Percentiles rank a stretch among this genome's conserved stretches.
phyloP scores from a whole-genome alignment of 2,329 filamentous ascomycete genomes.

The Penicillium concentricum region DNA sequence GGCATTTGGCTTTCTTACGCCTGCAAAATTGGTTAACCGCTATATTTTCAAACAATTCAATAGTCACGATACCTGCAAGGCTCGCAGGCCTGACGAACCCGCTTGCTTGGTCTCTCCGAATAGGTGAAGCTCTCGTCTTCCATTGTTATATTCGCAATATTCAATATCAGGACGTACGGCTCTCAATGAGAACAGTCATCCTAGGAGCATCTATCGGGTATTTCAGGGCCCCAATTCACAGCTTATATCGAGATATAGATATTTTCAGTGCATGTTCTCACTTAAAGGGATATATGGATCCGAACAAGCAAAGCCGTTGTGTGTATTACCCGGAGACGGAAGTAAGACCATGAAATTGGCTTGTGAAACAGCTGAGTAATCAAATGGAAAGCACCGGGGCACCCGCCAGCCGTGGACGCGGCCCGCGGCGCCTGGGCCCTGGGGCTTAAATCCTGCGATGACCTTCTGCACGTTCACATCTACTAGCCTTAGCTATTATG shows the following conservation, averaged over 20 bases:
- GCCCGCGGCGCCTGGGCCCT: not conserved
- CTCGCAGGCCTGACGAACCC: slow-evolving; percentile 44
- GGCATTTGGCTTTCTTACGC: slow-evolving; percentile 54
- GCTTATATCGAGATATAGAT: not conserved
- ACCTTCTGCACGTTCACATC: not conserved
- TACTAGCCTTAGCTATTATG: not conserved
- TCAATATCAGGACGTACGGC: not conserved
- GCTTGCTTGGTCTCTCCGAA: slow-evolving; percentile 32
- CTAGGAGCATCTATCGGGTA: not conserved
- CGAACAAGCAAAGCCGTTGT: not conserved
- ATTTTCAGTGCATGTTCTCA: not conserved
- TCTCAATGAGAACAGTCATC: not conserved
- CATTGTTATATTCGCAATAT: not conserved
- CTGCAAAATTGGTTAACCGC: slow-evolving; percentile 30
- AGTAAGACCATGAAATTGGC: not conserved
- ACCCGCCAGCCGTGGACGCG: not conserved
- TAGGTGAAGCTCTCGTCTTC: slow-evolving; percentile 16
- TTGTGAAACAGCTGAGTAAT: not conserved
- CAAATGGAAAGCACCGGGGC: not conserved
- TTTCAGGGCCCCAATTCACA: not conserved
- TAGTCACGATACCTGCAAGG: slow-evolving; percentile 36
- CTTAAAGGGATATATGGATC: not conserved
- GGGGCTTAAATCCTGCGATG: not conserved
- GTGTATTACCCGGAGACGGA: not conserved
- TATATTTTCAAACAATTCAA: not conserved